These are phyloP conservation scores for Tilletia indica DNA, from an alignment of 1,284 basidiomycete species.

Conservation along the genomic window DNA sequence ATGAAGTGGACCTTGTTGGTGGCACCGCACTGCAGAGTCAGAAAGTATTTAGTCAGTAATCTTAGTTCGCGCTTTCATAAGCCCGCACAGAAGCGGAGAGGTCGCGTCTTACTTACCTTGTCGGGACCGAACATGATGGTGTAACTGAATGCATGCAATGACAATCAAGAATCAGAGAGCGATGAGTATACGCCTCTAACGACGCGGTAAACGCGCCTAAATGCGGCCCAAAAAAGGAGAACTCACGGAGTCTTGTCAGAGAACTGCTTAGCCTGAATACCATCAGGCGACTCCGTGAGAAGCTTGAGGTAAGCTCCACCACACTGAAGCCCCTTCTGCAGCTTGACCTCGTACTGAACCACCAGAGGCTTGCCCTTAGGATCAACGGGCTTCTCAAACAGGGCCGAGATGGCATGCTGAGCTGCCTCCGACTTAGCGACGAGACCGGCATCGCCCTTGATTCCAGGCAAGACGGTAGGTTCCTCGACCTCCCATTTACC, in stretches of 20 bases:
- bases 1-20: slow-evolving; percentile 56
- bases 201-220: not conserved
- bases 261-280: slow-evolving; percentile 50
- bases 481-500: slow-evolving; percentile 97
- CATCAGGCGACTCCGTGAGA: slow-evolving; percentile 62
- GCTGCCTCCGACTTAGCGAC: slow-evolving; percentile 74
- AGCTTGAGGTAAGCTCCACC: slow-evolving; percentile 99
- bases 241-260: slow-evolving; percentile 51
- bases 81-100: not conserved
- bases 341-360: slow-evolving; percentile 93
- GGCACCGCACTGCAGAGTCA: slow-evolving; percentile 37
- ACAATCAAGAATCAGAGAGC: not conserved
- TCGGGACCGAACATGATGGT: slow-evolving; percentile 57
- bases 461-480: slow-evolving; percentile 67
- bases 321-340: slow-evolving; percentile 98
- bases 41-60: slow-evolving; percentile 13
- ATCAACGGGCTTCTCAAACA: slow-evolving; percentile 75
- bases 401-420: slow-evolving; percentile 95
- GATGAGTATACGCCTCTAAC: not conserved
- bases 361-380: slow-evolving; percentile 83
- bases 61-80: slow-evolving; percentile 12
- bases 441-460: slow-evolving; percentile 56
- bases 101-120: slow-evolving; percentile 29
- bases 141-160: slow-evolving; percentile 28
- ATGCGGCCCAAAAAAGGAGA: slow-evolving; percentile 38